Base-by-base conservation (phyloP, 768 basidiomycete species). In the Russula emetica region DNA sequence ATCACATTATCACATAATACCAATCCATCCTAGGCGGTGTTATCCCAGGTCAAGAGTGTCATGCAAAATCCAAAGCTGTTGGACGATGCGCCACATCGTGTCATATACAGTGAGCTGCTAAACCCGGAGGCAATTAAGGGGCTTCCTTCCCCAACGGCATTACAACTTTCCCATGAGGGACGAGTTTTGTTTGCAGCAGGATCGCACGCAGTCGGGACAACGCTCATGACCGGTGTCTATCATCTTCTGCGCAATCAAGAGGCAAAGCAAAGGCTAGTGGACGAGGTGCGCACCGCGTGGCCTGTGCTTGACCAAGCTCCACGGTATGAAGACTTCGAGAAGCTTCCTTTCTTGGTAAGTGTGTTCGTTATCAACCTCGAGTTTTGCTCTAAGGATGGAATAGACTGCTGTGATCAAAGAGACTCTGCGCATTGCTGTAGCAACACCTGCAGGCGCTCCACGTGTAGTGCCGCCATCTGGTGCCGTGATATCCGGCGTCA, bases 341-440 rank as follows among this genome's bases (percentile, higher is more conserved):
- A 26, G n/a, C 64, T 65, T 16, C 64, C 64, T 0, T 62, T 56
- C 34, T 26, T 65, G 32, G 64, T 26, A 55, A 55, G 64, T 65
- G 2, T 5, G 3, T 52, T 18, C 9, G 11, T 22, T 44, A 1
- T 44, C 8, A 3, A 13, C 10, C 20, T n/a, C 10, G 24, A 7
- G 11, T 16, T 36, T 18, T 16, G 13, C 2, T 52, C 30, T 55
- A 14, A 61, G 22, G 3, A 38, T 26, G 8, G 47, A 55, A 40
- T 50, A 65, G 64, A 62, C 60, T 4, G 64, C 64, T 0, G 64
- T 62, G 9, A 65, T 65, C 47, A 65, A 65, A 14, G 64, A 65
- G 42, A 36, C 50, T 24, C 40, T 65, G 16, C 64, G 64, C 9
- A 22, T 65, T 1, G 24, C 64, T 16, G 5, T 38, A 1, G 10